Conservation (phyloP, 805 yeast genomes). For the Lipomyces yamanashiensis region DNA sequence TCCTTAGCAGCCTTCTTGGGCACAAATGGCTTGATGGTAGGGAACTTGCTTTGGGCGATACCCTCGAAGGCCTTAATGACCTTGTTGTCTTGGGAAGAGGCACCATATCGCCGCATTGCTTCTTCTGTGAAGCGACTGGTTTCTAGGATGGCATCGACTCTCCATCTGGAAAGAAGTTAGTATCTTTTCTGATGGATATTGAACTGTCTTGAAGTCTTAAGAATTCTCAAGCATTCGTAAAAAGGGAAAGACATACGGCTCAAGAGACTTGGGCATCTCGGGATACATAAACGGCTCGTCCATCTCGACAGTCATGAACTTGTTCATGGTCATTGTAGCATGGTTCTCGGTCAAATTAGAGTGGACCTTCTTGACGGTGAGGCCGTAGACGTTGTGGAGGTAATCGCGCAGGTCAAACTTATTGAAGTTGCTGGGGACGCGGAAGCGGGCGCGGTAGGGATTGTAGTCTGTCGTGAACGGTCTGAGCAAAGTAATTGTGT, state of each 20-base stretch:
- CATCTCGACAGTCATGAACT: slow-evolving; percentile 97
- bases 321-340: slow-evolving; percentile 61
- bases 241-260: slow-evolving; percentile 43
- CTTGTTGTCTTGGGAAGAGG: slow-evolving; percentile 24
- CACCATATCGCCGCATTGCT: slow-evolving; percentile 40
- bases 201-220: neutral
- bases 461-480: slow-evolving; percentile 51
- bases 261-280: slow-evolving; percentile 49
- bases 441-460: slow-evolving; percentile 95
- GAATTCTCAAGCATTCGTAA: slow-evolving; percentile 35
- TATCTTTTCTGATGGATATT: no score
- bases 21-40: slow-evolving; percentile 68
- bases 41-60: slow-evolving; percentile 60
- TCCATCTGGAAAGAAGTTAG: slow-evolving; percentile 22
- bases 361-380: slow-evolving; percentile 81
- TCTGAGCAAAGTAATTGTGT: slow-evolving; percentile 75
- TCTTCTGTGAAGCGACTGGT: slow-evolving; percentile 28
- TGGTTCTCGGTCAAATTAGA: slow-evolving; percentile 64
- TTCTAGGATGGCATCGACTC: slow-evolving; percentile 22
- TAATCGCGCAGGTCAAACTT: slow-evolving; percentile 94
- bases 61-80: slow-evolving; percentile 51
- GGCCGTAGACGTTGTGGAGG: slow-evolving; percentile 84
- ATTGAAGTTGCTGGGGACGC: slow-evolving; percentile 92
- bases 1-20: slow-evolving; percentile 48
- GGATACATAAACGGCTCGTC: slow-evolving; percentile 98